Evolutionary conservation across 1,284 basidiomycete species (phyloP).

Genomic region (Cutaneotrichosporon dermatis): DNA sequence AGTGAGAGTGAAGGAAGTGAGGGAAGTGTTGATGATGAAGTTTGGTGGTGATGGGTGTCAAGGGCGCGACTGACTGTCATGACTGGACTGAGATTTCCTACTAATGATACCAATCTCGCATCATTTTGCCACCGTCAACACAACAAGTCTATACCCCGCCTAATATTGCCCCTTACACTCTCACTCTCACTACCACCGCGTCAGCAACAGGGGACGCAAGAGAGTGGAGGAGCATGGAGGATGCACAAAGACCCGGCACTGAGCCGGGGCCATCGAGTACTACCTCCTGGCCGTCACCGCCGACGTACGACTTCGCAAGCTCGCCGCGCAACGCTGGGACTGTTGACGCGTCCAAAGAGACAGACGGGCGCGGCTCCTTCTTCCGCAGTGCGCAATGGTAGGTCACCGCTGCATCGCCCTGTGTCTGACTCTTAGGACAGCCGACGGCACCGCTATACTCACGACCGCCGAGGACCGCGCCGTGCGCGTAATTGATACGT

Average conservation of each 20-base stretch:
- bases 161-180: no score
- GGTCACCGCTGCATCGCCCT: slow-evolving; percentile 5
- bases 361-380: slow-evolving; percentile 27
- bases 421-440: slow-evolving; percentile 26
- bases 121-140: slow-evolving; percentile 4
- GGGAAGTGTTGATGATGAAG: no score
- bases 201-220: no score
- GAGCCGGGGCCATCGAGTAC: no score
- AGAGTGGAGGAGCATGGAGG: background rate
- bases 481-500: slow-evolving; percentile 35
- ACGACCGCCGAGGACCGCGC: slow-evolving; percentile 42
- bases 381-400: slow-evolving; percentile 42
- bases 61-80: no score
- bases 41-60: no score
- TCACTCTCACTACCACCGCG: no score
- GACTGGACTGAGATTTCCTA: background rate
- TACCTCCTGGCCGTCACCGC: slow-evolving; percentile 25
- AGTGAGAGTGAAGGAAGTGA: no score
- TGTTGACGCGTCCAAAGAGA: slow-evolving; percentile 2
- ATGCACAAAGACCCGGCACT: background rate
- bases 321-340: background rate
- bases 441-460: slow-evolving; percentile 39
- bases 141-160: no score
- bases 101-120: background rate
- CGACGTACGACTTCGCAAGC: slow-evolving; percentile 20